Base-by-base conservation (phyloP, 345 rosid species). In the Eucalyptus viminalis region DNA sequence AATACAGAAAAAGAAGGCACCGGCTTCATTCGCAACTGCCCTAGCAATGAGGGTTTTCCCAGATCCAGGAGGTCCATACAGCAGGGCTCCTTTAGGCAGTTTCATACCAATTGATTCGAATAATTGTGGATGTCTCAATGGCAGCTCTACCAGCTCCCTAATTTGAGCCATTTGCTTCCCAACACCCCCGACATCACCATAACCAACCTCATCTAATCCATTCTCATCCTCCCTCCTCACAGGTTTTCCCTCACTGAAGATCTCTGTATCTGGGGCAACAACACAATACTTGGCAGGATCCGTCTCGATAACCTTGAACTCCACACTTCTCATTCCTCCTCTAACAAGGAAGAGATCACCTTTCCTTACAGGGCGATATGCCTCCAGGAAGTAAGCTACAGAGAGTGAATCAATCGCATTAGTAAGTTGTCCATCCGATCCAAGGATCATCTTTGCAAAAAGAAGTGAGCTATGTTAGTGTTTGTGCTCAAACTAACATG, bases 151-250 rank as follows among this genome's bases (percentile, higher is more conserved):
- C 45, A 97, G 90, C 90, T 97, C 99, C 86, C 99, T 92, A 92
- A 97, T 97, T 93, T 97, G 99, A 69, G 99, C 99, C 99, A 97
- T 97, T 86, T 97, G 99, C 90, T 97, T 97, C 90, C 99, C 94
- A 56, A 97, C 99, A 86, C 99, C 99, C 87, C 99, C 99, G 87
- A 97, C 99, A 92, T 97, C 99, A 87, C 94, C 99, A 90, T 97
- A 97, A 65, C 99, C 99, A 16, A 97, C 94, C 67, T 97, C 99
- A 91, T 97, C 99, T 53, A 97, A 92, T 92, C 99, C 92, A 90
- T 97, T 90, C 90, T 97, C 99, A 88, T 97, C 99, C 88, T 97
- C 99, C 89, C 99, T 94, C 89, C 94, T 95, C 34, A 97, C 92
- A 7, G 99, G 97, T 89, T 97, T 96, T 72, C 99, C 99, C 93